Percentiles rank a stretch among this genome's conserved stretches.
These are phyloP conservation scores for Alnus rubra DNA, from an alignment of 306 rosid genomes.

Conservation along the genomic window DNA sequence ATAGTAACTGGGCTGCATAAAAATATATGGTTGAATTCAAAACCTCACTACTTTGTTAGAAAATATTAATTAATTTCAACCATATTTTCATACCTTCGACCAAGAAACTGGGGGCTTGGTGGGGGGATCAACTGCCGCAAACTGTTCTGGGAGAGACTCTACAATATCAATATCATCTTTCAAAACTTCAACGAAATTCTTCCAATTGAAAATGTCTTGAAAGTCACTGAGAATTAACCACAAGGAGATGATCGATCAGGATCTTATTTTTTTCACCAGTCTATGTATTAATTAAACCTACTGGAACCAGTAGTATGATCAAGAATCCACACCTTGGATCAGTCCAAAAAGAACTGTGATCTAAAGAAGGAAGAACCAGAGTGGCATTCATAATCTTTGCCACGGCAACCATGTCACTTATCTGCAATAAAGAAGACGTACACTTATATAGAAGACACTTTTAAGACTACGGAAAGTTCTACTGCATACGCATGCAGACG, in stretches of 20 bases:
- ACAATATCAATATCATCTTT: constrained; percentile 47
- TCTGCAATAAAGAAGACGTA: constrained; percentile 34
- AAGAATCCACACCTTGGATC: constrained; percentile 51
- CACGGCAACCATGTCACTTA: constrained; percentile 73
- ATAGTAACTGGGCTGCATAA: constrained; percentile 55
- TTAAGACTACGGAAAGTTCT: not conserved
- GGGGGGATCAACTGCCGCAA: constrained; percentile 33
- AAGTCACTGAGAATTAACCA: constrained; percentile 47
- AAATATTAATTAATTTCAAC: no score
- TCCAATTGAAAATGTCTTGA: constrained; percentile 59
- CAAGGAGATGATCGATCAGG: not conserved
- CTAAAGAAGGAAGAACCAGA: constrained; percentile 67
- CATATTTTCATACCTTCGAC: constrained; percentile 53
- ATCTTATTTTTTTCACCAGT: not conserved
- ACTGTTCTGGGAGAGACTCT: constrained; percentile 48
- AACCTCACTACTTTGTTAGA: not conserved
- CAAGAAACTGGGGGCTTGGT: constrained; percentile 60
- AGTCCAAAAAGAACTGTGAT: constrained; percentile 66
- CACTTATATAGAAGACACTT: not conserved
- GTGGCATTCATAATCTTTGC: constrained; percentile 75
- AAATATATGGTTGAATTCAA: constrained; percentile 8
- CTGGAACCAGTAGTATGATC: not conserved
- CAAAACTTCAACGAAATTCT: constrained; percentile 60
- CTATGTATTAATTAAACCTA: no score
- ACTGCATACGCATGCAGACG: not conserved